Base-by-base conservation (phyloP, 345 rosid species). In the Eucalyptus regnans region DNA sequence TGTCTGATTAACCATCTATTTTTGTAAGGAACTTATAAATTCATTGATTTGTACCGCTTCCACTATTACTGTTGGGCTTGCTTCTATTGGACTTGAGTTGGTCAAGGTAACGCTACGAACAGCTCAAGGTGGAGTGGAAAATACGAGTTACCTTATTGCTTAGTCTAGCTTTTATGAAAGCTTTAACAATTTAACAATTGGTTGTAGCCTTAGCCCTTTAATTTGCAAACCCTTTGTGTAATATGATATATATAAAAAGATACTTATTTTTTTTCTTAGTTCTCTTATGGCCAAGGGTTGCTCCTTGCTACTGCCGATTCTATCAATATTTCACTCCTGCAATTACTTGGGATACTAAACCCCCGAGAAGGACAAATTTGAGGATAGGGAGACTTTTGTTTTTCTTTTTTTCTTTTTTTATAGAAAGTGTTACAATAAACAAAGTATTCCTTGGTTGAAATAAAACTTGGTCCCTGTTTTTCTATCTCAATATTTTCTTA, bases 31-130 rank as follows among this genome's bases (percentile, higher is more conserved):
- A 71, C 20, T 71, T 18, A 17, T 88, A 6, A 90, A 52, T 86
- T 44, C 31, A 84, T 46, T 86, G 27, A 79, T 52, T 89, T 81
- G 2, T 89, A 44, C 6, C 4, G 31, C 86, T 87, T 88, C 33
- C 12, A 46, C 86, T 86, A 58, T 88, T 83, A 86, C 51, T 89
- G 27, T 7, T 88, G 86, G 76, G 80, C 16, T 89, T 86, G 87
- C 91, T 91, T 89, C 86, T 86, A 71, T 88, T 80, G 87, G 71
- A 52, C 80, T 79, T 37, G 87, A 81, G 88, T 54, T 86, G 90
- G 81, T 88, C 31, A 83, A 88, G 86, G 84, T 87, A 88, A 50
- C 80, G 50, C 60, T 33, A 31, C 50, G 68, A 64, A 18, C 8
- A 18, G 46, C 46, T 37, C 27, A 10, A 71, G 46, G 46, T 4